Percentiles rank a stretch among this genome's conserved stretches.
These are phyloP conservation scores for Trypanosoma platydactyli DNA, from an alignment of 208 protist genomes.

Conservation along the genomic window DNA sequence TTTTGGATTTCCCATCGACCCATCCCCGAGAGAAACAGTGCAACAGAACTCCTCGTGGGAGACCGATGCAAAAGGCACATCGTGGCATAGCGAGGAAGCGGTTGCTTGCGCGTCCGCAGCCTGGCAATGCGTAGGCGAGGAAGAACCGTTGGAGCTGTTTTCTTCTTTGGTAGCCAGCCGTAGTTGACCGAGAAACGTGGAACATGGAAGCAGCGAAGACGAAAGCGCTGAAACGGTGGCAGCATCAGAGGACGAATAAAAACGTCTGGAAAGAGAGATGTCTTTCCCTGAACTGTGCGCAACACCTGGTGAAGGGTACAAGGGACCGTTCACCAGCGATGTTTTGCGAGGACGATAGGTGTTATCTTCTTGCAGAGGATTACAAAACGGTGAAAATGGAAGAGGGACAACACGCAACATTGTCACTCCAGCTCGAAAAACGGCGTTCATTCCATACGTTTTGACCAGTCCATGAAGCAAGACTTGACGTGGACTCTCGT, in stretches of 20 bases:
- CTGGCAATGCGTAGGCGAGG: neutral
- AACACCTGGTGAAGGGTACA: too few species aligned
- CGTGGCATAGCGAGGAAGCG: neutral
- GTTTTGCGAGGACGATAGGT: neutral
- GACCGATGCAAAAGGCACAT: constrained; percentile 13
- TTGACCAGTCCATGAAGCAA: constrained; percentile 14
- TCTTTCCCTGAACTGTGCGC: too few species aligned
- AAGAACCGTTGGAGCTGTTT: neutral
- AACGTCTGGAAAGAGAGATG: too few species aligned
- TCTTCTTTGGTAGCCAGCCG: neutral
- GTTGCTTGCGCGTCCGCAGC: neutral
- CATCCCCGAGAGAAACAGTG: neutral
- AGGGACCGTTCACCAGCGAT: too few species aligned
- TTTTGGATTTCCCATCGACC: neutral
- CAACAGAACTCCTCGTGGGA: neutral
- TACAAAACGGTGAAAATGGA: constrained; percentile 12
- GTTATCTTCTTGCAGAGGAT: neutral
- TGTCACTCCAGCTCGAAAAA: constrained; percentile 19
- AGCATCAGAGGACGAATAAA: too few species aligned
- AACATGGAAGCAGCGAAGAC: neutral
- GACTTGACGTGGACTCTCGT: constrained; percentile 9
- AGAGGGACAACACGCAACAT: constrained; percentile 31
- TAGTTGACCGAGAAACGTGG: constrained; percentile 23
- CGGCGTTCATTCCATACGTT: constrained; percentile 16
- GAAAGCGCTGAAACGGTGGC: neutral